phyloP scores from a whole-genome alignment of 1,139 yeast species.

The Yamadazyma blattariae region DNA sequence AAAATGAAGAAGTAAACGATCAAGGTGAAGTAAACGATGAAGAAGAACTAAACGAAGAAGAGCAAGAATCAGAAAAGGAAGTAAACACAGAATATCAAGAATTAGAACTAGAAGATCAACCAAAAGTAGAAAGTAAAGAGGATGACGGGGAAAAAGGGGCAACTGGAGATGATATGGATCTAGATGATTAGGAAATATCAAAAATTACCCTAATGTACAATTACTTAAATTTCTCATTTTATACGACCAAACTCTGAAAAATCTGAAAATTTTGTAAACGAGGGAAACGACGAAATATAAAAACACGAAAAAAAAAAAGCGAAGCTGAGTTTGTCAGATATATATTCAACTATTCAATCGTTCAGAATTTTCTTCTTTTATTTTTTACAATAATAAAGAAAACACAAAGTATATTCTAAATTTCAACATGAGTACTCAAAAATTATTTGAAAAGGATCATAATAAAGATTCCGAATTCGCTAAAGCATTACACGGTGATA shows the following conservation, averaged over 20 bases:
- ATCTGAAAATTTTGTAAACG: background rate
- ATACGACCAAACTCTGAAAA: slow-evolving; percentile 1
- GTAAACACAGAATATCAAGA: background rate
- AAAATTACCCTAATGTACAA: too few species aligned
- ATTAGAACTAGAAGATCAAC: background rate
- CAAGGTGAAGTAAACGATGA: background rate
- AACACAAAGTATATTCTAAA: background rate
- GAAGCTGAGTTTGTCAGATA: background rate
- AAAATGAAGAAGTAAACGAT: slow-evolving; percentile 9
- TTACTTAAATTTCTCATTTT: background rate
- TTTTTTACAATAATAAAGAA: too few species aligned
- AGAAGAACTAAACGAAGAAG: background rate
- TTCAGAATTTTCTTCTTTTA: too few species aligned
- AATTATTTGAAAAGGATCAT: slow-evolving; percentile 36
- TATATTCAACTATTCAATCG: slow-evolving; percentile 1
- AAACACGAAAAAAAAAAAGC: slow-evolving; percentile 4
- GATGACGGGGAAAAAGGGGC: too few species aligned
- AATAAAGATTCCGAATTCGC: slow-evolving; percentile 65
- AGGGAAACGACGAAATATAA: slow-evolving; percentile 6
- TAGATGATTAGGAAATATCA: too few species aligned
- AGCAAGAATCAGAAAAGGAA: background rate
- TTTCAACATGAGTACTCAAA: slow-evolving; percentile 12
- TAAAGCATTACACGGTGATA: slow-evolving; percentile 81
- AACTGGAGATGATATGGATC: background rate
- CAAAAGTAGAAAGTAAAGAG: too few species aligned